Percentiles rank a stretch among this genome's conserved stretches.
These are phyloP conservation scores for Arbutus unedo DNA, from an alignment of 148 eudicot genomes.

Conservation along the genomic window DNA sequence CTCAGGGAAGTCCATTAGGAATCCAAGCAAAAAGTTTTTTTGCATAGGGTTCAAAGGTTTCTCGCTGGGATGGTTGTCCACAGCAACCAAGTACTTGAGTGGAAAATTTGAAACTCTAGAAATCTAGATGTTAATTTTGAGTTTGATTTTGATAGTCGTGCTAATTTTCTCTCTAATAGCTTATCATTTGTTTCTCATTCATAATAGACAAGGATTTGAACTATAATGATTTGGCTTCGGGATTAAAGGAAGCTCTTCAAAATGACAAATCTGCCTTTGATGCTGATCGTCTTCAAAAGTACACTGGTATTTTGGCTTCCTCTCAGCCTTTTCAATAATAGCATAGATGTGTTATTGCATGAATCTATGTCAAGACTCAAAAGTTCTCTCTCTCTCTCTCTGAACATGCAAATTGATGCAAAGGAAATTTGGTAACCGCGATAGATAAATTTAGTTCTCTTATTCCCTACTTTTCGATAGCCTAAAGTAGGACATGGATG, in stretches of 20 bases:
- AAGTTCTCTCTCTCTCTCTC: background rate
- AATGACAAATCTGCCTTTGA: slow-evolving; percentile 75
- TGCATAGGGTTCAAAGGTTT: too few species aligned
- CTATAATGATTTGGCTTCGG: slow-evolving; percentile 74
- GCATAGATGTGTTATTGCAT: slow-evolving; percentile 12
- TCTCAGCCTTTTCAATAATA: background rate
- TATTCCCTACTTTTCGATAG: background rate
- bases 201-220: slow-evolving; percentile 64
- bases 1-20: too few species aligned
- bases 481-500: background rate
- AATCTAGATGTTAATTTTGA: background rate
- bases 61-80: too few species aligned
- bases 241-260: slow-evolving; percentile 65
- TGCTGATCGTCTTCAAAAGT: slow-evolving; percentile 42
- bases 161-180: slow-evolving; percentile 4
- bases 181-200: slow-evolving; percentile 2
- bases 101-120: background rate
- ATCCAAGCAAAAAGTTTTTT: too few species aligned
- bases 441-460: background rate
- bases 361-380: background rate
- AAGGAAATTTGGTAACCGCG: background rate
- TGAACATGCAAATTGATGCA: background rate
- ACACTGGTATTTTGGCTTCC: slow-evolving; percentile 14
- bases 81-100: too few species aligned
- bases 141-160: background rate